Conservation (phyloP, 2,329 filamentous ascomycete genomes). For the Phoma herbarum region DNA sequence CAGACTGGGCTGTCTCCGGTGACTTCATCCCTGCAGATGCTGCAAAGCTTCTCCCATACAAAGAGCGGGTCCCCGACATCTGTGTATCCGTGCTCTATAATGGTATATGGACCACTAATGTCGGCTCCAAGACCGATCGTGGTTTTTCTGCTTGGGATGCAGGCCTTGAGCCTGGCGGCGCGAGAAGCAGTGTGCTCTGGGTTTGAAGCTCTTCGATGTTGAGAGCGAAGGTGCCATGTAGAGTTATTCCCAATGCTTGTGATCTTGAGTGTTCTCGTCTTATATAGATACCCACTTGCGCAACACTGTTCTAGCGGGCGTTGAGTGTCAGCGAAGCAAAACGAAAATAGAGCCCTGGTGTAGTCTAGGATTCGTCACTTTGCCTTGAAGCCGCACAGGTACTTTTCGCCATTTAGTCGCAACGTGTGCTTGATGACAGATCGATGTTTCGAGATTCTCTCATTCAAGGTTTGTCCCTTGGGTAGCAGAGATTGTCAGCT, state of each 20-base stretch:
- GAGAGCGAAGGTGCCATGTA: too few relatives aligned
- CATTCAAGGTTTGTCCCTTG: too few relatives aligned
- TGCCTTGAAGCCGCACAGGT: too few relatives aligned
- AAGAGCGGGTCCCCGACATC: constrained; percentile 9
- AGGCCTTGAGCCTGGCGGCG: not conserved
- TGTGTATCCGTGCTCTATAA: not conserved
- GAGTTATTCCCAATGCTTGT: too few relatives aligned
- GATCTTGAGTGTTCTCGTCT: not conserved
- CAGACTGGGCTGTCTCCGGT: not conserved
- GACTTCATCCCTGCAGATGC: constrained; percentile 26
- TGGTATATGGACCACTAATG: not conserved
- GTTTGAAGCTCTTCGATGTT: not conserved
- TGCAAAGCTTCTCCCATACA: constrained; percentile 37
- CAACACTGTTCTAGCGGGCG: not conserved
- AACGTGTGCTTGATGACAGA: too few relatives aligned
- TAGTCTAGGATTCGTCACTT: not conserved
- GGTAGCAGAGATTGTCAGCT: too few relatives aligned
- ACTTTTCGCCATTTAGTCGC: too few relatives aligned
- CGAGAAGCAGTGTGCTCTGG: constrained; percentile 6
- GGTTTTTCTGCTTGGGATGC: not conserved
- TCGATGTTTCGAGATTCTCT: too few relatives aligned
- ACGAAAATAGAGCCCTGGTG: too few relatives aligned
- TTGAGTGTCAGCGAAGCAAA: too few relatives aligned
- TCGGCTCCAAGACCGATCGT: not conserved
- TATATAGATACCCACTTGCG: constrained; percentile 10